Evolutionary conservation across 306 rosid genomes (phyloP).

Genomic region (Canavalia gladiata): DNA sequence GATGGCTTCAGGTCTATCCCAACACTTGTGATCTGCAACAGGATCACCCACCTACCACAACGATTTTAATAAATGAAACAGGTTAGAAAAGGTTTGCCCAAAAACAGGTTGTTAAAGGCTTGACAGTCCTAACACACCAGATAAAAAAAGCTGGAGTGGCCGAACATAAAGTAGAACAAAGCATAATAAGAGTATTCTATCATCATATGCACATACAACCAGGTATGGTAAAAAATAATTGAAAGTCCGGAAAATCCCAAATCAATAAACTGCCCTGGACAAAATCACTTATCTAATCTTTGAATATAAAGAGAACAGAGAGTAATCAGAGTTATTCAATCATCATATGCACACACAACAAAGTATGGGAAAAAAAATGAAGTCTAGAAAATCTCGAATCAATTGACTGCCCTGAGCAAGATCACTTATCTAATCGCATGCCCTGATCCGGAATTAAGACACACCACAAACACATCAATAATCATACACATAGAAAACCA

Average conservation of each 20-base stretch:
- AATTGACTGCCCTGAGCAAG: neutral
- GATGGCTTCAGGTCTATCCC: slow-evolving; percentile 92
- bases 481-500: slow-evolving; percentile 10
- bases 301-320: neutral
- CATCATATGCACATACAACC: too few relatives aligned
- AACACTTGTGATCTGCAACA: slow-evolving; percentile 76
- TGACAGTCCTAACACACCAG: slow-evolving; percentile 12
- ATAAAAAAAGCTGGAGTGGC: slow-evolving; percentile 18
- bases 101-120: neutral
- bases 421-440: slow-evolving; percentile 40
- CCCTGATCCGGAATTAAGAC: slow-evolving; percentile 14
- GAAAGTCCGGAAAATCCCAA: too few relatives aligned
- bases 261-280: too few relatives aligned
- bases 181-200: too few relatives aligned
- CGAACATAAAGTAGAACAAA: neutral
- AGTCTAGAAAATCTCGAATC: neutral
- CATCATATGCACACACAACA: slow-evolving; percentile 29
- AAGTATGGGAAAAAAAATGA: neutral
- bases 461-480: slow-evolving; percentile 20
- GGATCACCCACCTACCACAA: slow-evolving; percentile 90
- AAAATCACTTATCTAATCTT: too few relatives aligned
- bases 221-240: too few relatives aligned
- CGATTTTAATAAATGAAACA: slow-evolving; percentile 34
- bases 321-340: slow-evolving; percentile 17
- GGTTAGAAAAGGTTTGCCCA: slow-evolving; percentile 30